phyloP scores from a whole-genome alignment of 805 yeast species.

The Candida coquimbonensis region DNA sequence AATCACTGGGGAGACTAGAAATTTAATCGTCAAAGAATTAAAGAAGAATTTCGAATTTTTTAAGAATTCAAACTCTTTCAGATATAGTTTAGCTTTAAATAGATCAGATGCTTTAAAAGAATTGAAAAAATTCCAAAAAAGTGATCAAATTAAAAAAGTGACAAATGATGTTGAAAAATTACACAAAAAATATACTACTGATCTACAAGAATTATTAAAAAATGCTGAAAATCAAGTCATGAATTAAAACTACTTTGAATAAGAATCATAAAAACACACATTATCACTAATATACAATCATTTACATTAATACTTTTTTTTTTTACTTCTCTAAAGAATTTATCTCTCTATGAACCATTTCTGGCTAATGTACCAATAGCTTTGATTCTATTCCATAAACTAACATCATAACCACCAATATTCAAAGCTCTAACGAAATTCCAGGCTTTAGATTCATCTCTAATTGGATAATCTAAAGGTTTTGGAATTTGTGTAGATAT shows the following conservation, averaged over 20 bases:
- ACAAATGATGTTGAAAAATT: slow-evolving; percentile 57
- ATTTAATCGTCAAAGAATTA: slow-evolving; percentile 48
- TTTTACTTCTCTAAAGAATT: not conserved
- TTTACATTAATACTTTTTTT: not conserved
- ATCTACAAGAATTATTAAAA: slow-evolving; percentile 50
- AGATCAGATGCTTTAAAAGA: slow-evolving; percentile 55
- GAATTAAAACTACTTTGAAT: not conserved
- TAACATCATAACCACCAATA: slow-evolving; percentile 73
- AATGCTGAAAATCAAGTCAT: slow-evolving; percentile 40
- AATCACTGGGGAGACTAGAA: slow-evolving; percentile 58
- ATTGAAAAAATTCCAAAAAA: slow-evolving; percentile 42
- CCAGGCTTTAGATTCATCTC: slow-evolving; percentile 81
- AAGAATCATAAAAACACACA: not conserved
- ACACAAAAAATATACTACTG: slow-evolving; percentile 57
- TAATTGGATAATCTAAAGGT: slow-evolving; percentile 87
- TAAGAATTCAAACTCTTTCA: slow-evolving; percentile 40
- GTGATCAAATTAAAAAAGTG: slow-evolving; percentile 50
- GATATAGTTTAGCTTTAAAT: slow-evolving; percentile 45
- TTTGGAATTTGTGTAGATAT: slow-evolving; percentile 80
- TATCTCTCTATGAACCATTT: slow-evolving; percentile 24
- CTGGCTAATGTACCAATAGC: slow-evolving; percentile 49
- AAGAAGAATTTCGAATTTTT: slow-evolving; percentile 62
- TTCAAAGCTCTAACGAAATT: slow-evolving; percentile 75
- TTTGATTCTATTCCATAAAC: slow-evolving; percentile 61
- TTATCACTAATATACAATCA: not conserved